A percentile compares a stretch with the other conserved stretches of the same genome.
Evolutionary conservation across 2,329 filamentous ascomycete species (phyloP).

Genomic region (Sporothrix luriei): DNA sequence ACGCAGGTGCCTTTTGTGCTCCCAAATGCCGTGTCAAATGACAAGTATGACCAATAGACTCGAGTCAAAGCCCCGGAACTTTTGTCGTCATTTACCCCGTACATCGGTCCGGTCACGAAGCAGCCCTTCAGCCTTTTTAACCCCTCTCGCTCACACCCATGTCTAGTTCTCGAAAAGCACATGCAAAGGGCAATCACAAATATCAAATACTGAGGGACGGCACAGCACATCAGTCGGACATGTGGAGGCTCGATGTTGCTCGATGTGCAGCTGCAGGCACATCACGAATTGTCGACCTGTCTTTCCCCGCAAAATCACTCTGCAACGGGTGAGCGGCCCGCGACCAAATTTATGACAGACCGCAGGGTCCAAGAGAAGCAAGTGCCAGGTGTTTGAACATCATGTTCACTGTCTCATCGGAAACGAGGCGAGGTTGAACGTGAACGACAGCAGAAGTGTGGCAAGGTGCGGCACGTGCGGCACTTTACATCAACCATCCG

Average conservation of each 20-base stretch:
- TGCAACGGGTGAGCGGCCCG: constrained; percentile 21
- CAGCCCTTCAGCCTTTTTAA: background rate
- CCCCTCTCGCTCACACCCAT: constrained; percentile 5
- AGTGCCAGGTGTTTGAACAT: background rate
- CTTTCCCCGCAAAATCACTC: constrained; percentile 16
- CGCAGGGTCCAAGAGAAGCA: constrained; percentile 12
- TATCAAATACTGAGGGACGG: constrained; percentile 19
- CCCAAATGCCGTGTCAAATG: background rate
- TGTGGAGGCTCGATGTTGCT: constrained; percentile 6
- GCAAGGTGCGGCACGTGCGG: too few species aligned
- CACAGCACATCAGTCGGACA: constrained; percentile 13
- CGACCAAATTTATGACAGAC: constrained; percentile 3
- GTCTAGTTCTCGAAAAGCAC: constrained; percentile 13
- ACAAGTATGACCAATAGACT: background rate
- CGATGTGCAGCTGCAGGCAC: constrained; percentile 8
- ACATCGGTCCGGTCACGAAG: background rate
- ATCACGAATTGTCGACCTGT: background rate
- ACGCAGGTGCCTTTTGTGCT: background rate
- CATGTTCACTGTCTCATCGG: background rate
- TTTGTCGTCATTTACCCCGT: background rate
- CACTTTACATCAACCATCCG: background rate
- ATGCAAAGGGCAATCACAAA: constrained; percentile 5
- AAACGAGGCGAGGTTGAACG: background rate
- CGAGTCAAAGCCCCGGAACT: background rate
- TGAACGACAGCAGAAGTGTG: background rate